These are phyloP conservation scores for Babesia bigemina DNA, from an alignment of 169 alveolate genomes.

Conservation along the genomic window DNA sequence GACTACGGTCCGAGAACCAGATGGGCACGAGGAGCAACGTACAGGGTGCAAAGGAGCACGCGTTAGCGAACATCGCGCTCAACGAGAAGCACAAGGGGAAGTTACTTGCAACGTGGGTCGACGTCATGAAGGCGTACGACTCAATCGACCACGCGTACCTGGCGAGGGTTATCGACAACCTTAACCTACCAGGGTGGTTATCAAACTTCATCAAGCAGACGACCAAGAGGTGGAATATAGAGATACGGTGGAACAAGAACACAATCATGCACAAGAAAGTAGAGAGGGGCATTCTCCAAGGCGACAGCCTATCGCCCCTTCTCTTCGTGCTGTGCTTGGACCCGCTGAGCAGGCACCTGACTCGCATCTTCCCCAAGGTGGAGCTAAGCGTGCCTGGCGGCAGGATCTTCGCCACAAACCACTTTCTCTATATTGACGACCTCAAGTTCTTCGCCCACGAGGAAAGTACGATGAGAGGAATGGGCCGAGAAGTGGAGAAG, in stretches of 20 bases:
- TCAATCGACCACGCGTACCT: slow-evolving; percentile 3
- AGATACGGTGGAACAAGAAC: neutral
- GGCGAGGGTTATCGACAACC: neutral
- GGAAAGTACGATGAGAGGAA: neutral
- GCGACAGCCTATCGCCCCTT: slow-evolving; percentile 14
- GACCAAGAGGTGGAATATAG: neutral
- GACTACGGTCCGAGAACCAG: no score
- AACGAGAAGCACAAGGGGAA: neutral
- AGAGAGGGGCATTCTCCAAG: neutral
- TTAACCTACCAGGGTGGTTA: neutral
- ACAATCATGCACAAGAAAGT: neutral
- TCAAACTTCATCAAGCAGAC: neutral
- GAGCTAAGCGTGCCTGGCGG: neutral
- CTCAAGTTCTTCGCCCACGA: neutral
- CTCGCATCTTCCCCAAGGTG: neutral
- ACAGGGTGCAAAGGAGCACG: slow-evolving; percentile 16
- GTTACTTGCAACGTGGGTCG: neutral
- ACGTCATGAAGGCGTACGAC: neutral
- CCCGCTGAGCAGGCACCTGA: neutral
- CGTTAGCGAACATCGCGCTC: slow-evolving; percentile 1
- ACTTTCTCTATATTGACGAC: slow-evolving; percentile 16
- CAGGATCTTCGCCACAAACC: neutral
- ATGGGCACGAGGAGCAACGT: neutral
- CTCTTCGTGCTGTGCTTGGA: slow-evolving; percentile 1
- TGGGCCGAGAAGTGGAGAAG: no score